Conservation (phyloP, 352 stramenopile genomes). For the Phytophthora fragariaefolia region DNA sequence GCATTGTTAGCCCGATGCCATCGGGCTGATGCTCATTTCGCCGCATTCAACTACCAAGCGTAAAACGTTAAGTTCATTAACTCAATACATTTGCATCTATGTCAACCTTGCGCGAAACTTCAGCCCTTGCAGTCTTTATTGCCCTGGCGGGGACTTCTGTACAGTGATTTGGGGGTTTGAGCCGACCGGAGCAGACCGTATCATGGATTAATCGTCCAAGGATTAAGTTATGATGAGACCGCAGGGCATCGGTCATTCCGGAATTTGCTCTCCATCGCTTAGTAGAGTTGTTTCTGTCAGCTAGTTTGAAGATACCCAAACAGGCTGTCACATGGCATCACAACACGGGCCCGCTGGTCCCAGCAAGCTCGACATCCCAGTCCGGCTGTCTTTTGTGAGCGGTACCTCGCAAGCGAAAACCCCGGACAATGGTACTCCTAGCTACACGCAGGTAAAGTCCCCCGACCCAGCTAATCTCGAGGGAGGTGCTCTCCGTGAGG, state of each 20-base stretch:
- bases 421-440: conserved; percentile 10
- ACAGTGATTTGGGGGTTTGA: too few relatives aligned
- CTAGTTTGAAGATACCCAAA: neutral
- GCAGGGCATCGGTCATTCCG: neutral
- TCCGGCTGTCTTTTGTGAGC: conserved; percentile 26
- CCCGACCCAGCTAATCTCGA: conserved; percentile 23
- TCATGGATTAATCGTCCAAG: too few relatives aligned
- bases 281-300: neutral
- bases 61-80: too few relatives aligned
- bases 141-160: too few relatives aligned
- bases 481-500: conserved; percentile 41
- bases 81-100: too few relatives aligned
- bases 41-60: too few relatives aligned
- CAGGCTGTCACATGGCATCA: neutral
- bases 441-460: conserved; percentile 26
- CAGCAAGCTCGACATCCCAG: conserved; percentile 21
- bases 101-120: too few relatives aligned
- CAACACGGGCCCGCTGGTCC: conserved; percentile 3
- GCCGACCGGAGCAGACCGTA: too few relatives aligned
- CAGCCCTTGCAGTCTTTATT: too few relatives aligned
- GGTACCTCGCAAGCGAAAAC: conserved; percentile 27
- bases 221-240: neutral
- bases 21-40: too few relatives aligned
- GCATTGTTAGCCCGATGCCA: too few relatives aligned
- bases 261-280: conserved; percentile 7